These are phyloP conservation scores for Hypoxylon intermedium DNA, from an alignment of 495 filamentous ascomycete genomes.

Conservation along the genomic window DNA sequence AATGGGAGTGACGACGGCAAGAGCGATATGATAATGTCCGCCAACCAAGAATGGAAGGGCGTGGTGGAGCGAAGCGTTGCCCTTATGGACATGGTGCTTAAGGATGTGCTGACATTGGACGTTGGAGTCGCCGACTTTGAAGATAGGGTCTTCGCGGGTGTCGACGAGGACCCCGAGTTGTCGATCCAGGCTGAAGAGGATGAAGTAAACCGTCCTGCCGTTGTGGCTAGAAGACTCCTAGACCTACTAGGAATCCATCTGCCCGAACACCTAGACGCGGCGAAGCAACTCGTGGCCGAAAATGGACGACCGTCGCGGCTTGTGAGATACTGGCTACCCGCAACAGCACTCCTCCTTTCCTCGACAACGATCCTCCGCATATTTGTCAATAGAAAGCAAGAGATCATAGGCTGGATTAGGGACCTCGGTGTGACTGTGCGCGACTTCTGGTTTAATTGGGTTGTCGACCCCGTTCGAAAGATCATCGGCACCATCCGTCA, in stretches of 20 bases:
- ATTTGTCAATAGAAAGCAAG: slow-evolving; percentile 70
- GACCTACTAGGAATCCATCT: slow-evolving; percentile 66
- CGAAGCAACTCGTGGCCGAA: slow-evolving; percentile 55
- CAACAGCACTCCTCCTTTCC: slow-evolving; percentile 70
- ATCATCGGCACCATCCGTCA: slow-evolving; percentile 91
- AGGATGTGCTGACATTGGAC: slow-evolving; percentile 61
- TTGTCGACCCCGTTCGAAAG: slow-evolving; percentile 80
- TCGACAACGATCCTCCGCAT: slow-evolving; percentile 83
- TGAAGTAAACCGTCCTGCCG: slow-evolving; percentile 53
- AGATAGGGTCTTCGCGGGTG: slow-evolving; percentile 68
- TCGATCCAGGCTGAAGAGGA: slow-evolving; percentile 51
- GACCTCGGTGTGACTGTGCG: slow-evolving; percentile 76
- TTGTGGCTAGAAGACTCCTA: slow-evolving; percentile 71
- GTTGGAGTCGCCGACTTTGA: slow-evolving; percentile 73
- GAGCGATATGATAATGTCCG: slow-evolving; percentile 43
- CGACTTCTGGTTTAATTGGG: slow-evolving; percentile 97
- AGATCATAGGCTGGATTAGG: slow-evolving; percentile 76
- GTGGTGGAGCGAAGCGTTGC: slow-evolving; percentile 73
- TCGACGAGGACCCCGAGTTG: slow-evolving; percentile 66
- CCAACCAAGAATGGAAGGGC: slow-evolving; percentile 71
- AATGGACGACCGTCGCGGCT: slow-evolving; percentile 79
- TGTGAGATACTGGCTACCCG: slow-evolving; percentile 87
- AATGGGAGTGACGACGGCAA: slow-evolving; percentile 48
- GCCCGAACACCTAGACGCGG: slow-evolving; percentile 63
- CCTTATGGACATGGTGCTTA: slow-evolving; percentile 81